Percentiles rank a stretch among this genome's conserved stretches.
Evolutionary conservation across 169 alveolate species (phyloP).

Genomic region (Babesia sp.): DNA sequence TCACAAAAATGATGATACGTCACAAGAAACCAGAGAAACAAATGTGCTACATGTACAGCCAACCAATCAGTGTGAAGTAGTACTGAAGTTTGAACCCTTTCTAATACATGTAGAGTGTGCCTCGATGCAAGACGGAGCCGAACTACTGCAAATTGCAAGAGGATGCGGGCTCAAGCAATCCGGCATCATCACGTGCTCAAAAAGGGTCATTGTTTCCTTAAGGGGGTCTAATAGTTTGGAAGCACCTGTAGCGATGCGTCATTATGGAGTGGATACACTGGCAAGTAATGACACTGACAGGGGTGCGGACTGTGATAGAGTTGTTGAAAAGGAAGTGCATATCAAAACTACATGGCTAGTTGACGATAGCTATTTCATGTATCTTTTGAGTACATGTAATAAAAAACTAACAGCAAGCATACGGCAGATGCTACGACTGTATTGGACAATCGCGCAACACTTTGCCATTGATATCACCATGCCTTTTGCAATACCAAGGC

Average conservation of each 20-base stretch:
- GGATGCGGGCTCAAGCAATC: constrained; percentile 75
- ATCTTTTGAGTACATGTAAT: constrained; percentile 47
- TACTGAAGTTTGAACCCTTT: constrained; percentile 75
- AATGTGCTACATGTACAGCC: no score
- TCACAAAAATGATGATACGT: constrained; percentile 8
- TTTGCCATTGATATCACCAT: constrained; percentile 2
- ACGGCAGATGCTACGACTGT: constrained; percentile 43
- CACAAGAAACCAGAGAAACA: not conserved
- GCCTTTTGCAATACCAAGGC: not conserved
- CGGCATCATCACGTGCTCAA: constrained; percentile 63
- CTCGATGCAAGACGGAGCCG: constrained; percentile 54
- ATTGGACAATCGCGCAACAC: constrained; percentile 21
- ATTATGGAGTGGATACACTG: not conserved
- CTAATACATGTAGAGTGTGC: constrained; percentile 73
- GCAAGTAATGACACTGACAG: not conserved
- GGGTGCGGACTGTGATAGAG: not conserved
- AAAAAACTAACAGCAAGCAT: constrained; percentile 37
- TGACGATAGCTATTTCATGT: constrained; percentile 3
- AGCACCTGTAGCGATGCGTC: constrained; percentile 50
- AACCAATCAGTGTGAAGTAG: constrained; percentile 37
- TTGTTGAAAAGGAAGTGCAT: not conserved
- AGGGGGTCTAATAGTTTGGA: constrained; percentile 62
- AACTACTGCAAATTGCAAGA: constrained; percentile 62
- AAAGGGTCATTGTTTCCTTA: constrained; percentile 65
- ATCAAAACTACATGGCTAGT: constrained; percentile 43